A percentile compares a stretch with the other conserved stretches of the same genome.
These are phyloP conservation scores for Nemania bipapillata DNA, from an alignment of 2,329 filamentous ascomycete genomes.

Conservation along the genomic window DNA sequence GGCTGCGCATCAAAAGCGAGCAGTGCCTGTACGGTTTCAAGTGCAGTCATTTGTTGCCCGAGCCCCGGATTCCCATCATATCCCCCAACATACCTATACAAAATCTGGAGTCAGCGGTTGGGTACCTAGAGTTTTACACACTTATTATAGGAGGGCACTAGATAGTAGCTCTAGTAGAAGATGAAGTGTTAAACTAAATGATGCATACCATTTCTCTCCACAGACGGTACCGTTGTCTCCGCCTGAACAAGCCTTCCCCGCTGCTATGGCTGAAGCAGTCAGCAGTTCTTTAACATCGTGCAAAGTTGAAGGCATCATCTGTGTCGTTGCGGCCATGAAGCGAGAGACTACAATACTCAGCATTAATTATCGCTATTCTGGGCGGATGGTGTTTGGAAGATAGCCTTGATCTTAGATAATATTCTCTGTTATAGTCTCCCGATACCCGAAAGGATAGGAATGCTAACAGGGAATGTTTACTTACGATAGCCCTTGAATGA, in stretches of 20 bases:
- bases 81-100: conserved; percentile 56
- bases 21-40: conserved; percentile 71
- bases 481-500: conserved; percentile 72
- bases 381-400: not conserved
- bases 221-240: conserved; percentile 64
- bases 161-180: not conserved
- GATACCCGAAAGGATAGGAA: not conserved
- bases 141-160: not conserved
- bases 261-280: conserved; percentile 64
- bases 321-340: conserved; percentile 69
- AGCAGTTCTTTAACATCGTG: conserved; percentile 61
- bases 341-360: conserved; percentile 58
- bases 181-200: not conserved
- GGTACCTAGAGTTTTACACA: not conserved
- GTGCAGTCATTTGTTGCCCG: conserved; percentile 72
- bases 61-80: conserved; percentile 67
- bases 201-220: conserved; percentile 68
- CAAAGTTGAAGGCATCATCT: conserved; percentile 66
- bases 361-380: conserved; percentile 1
- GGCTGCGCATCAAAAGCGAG: conserved; percentile 58
- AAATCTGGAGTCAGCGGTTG: not conserved
- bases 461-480: not conserved
- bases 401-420: not conserved
- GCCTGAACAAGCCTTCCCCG: conserved; percentile 67
- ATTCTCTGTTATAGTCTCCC: not conserved